A percentile compares a stretch with the other conserved stretches of the same genome.
Conservation (phyloP, 257 asterid genomes). For the Solanum lycopersicoides region DNA sequence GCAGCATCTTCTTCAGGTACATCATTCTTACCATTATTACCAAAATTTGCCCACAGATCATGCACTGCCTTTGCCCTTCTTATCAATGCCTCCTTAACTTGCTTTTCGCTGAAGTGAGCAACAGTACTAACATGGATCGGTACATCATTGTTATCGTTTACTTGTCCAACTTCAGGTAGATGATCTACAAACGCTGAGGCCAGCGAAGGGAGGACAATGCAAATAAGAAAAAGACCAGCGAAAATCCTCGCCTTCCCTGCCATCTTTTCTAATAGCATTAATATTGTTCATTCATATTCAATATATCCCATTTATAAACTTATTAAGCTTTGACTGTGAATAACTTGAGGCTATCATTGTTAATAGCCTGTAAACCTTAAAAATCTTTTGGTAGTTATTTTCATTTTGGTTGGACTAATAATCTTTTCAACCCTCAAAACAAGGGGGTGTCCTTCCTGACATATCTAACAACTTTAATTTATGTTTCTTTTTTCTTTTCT, state of each 20-base stretch:
- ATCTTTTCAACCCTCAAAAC: background rate
- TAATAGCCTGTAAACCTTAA: background rate
- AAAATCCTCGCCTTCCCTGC: conserved; percentile 25
- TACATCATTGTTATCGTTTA: background rate
- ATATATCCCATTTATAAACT: conserved; percentile 1
- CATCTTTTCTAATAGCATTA: conserved; percentile 7
- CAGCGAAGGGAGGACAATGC: conserved; percentile 25
- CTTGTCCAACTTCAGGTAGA: background rate
- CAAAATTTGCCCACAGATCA: background rate
- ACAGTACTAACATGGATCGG: background rate
- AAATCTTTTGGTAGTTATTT: background rate
- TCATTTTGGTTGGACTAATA: background rate
- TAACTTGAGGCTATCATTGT: background rate
- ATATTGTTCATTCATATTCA: background rate
- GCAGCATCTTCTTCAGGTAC: background rate
- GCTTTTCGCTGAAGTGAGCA: background rate
- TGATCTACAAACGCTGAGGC: conserved; percentile 15
- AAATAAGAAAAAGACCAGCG: conserved; percentile 17
- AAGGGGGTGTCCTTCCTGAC: background rate
- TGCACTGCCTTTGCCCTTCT: background rate
- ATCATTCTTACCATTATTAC: background rate
- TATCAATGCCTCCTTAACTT: background rate
- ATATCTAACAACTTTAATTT: background rate
- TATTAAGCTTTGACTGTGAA: background rate
- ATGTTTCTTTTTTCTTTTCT: background rate